Evolutionary conservation across 441 rosid species (phyloP), one percentile per base, ranked within the genome.

Genomic region (Pelargonium fulgidum): DNA sequence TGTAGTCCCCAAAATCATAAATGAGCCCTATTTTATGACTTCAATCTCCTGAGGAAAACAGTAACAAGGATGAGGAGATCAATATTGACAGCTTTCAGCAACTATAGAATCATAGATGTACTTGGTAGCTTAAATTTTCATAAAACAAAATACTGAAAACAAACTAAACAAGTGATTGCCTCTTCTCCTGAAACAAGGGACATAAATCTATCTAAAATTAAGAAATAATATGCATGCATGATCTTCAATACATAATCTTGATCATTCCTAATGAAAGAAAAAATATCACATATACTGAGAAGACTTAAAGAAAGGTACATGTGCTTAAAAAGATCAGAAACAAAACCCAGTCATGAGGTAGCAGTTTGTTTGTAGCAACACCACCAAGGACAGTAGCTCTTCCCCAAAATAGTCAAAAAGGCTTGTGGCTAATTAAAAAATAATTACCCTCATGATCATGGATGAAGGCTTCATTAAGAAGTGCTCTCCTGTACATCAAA

Each of bases 301-400:
- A 70, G 78, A 75, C 70, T 61, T 68, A 65, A 73, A 73, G 75
- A 63, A 61, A 33, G 50, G 61, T 48, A 68, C 77, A 68, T 44
- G 76, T 70, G 73, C 71, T 66, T 63, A 77, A 65, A 75, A 81
- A 72, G 81, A 79, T 73, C 26, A 24, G 47, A 70, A 70, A 62
- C 29, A 70, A 69, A 66, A 68, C 41, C 54, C 75, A 33, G 19
- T 36, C 72, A 71, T 29, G 22, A 62, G 68, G 48, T 61, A 54
- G 44, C 73, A 16, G 69, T 72, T 65, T 52, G 72, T 12, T 61
- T 67, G 65, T 67, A 64, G 76, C 71, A 72, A 68, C 69, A 75
- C 80, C 79, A 73, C 77, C 69, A 69, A 61, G n/a, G 3, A 56
- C 36, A 70, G 64, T 65, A 47, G 12, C 17, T 66, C 72, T 67